Evolutionary conservation across 768 basidiomycete genomes (phyloP), one percentile per base, ranked within the genome.

Genomic region (Tylopilus felleus): DNA sequence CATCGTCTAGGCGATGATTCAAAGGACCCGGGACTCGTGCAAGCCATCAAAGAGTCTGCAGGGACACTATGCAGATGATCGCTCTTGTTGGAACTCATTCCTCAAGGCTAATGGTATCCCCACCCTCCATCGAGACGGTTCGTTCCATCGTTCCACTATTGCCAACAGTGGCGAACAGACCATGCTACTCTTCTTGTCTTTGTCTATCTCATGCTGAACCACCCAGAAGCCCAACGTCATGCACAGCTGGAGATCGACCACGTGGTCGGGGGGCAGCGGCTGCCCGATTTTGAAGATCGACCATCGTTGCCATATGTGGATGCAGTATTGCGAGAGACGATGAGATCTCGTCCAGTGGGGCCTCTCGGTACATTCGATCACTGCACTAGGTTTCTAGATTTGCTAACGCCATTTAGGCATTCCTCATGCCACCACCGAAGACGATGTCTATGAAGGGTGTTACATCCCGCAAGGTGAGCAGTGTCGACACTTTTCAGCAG

Each of bases 181-280:
- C 28, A 7, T 31, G 12, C 29, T 21, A 45, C 57, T 1, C 44
- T 74, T 2, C 27, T 55, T 2, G 52, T 59, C 1, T 70, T 66
- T 50, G 43, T 73, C n/a, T 66, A 72, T n/a, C 65, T 62, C 17
- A 61, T 75, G 56, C 51, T 70, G 19, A 51, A 56, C 12, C 55
- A 72, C n/a, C n/a, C n/a, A n/a, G n/a, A n/a, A n/a, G n/a, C n/a
- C n/a, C n/a, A n/a, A n/a, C n/a, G n/a, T n/a, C 43, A 61, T 17
- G 73, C 67, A 9, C 74, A 73, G 22, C 55, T 56, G 1, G 72
- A 74, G 28, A 60, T 75, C 8, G 71, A 74, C 41, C 33, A 44
- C 5, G 65, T 72, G 13, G 50, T 75, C 13, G 68, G 67, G 8
- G 40, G 28, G 10, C 56, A 53, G 29, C 64, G 66, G 14, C 62